Evolutionary conservation across 83 land plant genomes (phyloP).

Genomic region (Picea abies): DNA sequence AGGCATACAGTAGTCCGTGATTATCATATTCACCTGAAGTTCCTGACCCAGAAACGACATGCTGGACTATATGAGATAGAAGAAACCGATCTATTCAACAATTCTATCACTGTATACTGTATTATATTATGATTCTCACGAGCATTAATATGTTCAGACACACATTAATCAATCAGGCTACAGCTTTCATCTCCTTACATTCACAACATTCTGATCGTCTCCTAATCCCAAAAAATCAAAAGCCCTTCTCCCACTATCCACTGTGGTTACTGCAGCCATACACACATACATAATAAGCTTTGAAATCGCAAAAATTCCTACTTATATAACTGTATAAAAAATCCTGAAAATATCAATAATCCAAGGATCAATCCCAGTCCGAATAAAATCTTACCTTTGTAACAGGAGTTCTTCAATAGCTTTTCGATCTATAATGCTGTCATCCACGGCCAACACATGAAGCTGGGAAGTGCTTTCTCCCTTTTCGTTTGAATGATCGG

Average conservation of each 20-base stretch:
- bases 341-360: background rate
- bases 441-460: conserved; percentile 85
- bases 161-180: too few species aligned
- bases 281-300: too few species aligned
- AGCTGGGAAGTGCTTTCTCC: conserved; percentile 21
- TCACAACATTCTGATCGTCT: too few species aligned
- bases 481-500: background rate
- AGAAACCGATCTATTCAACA: too few species aligned
- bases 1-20: conserved; percentile 85
- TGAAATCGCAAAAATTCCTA: background rate
- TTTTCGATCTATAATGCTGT: conserved; percentile 64
- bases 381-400: background rate
- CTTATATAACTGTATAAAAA: background rate
- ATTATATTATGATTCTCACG: too few species aligned
- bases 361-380: background rate
- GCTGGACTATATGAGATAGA: too few species aligned
- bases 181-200: background rate
- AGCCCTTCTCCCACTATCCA: too few species aligned
- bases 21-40: conserved; percentile 46
- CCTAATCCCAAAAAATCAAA: conserved; percentile 61
- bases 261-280: too few species aligned
- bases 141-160: too few species aligned
- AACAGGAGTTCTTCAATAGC: conserved; percentile 62
- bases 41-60: conserved; percentile 13
- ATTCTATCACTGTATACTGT: too few species aligned